Evolutionary conservation across 2,329 filamentous ascomycete genomes (phyloP), one percentile per base, ranked within the genome.

Genomic region (Onygenales sp.): DNA sequence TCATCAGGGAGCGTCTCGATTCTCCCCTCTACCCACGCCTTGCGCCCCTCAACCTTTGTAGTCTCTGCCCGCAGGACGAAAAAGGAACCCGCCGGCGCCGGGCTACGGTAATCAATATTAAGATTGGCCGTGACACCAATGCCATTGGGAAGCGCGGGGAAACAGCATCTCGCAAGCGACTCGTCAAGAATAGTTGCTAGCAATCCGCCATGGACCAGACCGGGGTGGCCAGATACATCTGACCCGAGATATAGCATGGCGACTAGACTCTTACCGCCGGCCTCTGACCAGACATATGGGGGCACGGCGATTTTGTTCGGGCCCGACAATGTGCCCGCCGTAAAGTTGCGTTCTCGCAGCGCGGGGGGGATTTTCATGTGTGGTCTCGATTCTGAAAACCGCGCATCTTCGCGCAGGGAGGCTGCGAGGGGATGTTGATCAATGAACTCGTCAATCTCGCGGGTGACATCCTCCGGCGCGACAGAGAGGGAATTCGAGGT

Each of bases 341-440:
- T 97, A 51, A 98, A 77, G 69, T 85, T 95, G 66, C 88, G 84
- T 2, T 72, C 70, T 40, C 87, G 82, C 68, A 89, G 78, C 2
- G 77, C 70, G 31, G 77, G 74, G 0, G 92, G 90, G 64, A 96
- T 86, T 70, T 91, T 93, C 66, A 96, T 75, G 66, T 95, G 89
- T 9, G 92, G 92, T 42, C 93, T 81, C 36, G 86, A 85, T 68
- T 95, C 90, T 36, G 75, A 79, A 68, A 85, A 86, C 31, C 80
- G 79, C 0, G 83, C 75, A 61, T 87, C 78, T 14, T 71, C 70
- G 46, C 91, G 85, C 49, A 97, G 75, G 42, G 79, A 75, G n/a
- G 76, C 67, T 4, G 86, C 79, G n/a, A 95, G 67, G 1, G 88
- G 85, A 72, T 93, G 89, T 45, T 76, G 80, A 63, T 84, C 80